Conservation (phyloP, 2,329 filamentous ascomycete genomes). For the Cladosporium velox region DNA sequence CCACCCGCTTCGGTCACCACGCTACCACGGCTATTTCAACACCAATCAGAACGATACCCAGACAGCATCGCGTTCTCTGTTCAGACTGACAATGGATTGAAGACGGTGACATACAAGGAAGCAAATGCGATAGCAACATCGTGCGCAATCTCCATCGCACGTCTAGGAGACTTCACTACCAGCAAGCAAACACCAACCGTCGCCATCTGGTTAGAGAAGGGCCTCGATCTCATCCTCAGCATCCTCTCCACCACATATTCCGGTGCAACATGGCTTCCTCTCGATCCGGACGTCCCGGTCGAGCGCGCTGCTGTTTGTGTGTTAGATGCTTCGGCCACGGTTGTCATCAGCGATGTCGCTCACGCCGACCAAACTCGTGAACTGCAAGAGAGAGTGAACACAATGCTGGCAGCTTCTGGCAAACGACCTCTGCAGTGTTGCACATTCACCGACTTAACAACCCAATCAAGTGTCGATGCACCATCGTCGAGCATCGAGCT, state of each 20-base stretch:
- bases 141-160: constrained; percentile 21
- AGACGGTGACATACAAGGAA: constrained; percentile 26
- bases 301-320: constrained; percentile 27
- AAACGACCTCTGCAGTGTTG: constrained; percentile 19
- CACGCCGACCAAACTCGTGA: constrained; percentile 25
- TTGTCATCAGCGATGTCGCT: constrained; percentile 26
- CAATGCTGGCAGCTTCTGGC: constrained; percentile 3
- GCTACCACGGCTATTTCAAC: constrained; percentile 26
- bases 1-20: constrained; percentile 26
- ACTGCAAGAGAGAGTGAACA: constrained; percentile 21
- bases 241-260: constrained; percentile 31
- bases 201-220: constrained; percentile 31
- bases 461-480: background rate
- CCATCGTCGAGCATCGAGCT: background rate
- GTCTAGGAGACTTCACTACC: background rate
- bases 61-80: constrained; percentile 27
- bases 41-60: constrained; percentile 23
- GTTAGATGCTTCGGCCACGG: constrained; percentile 24
- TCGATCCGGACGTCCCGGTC: constrained; percentile 30
- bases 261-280: constrained; percentile 31
- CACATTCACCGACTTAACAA: constrained; percentile 22
- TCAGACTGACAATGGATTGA: constrained; percentile 23
- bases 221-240: constrained; percentile 27
- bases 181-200: constrained; percentile 21
- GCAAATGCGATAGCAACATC: constrained; percentile 26